phyloP scores from a whole-genome alignment of 768 basidiomycete species.

The Psilocybe subaeruginosa region DNA sequence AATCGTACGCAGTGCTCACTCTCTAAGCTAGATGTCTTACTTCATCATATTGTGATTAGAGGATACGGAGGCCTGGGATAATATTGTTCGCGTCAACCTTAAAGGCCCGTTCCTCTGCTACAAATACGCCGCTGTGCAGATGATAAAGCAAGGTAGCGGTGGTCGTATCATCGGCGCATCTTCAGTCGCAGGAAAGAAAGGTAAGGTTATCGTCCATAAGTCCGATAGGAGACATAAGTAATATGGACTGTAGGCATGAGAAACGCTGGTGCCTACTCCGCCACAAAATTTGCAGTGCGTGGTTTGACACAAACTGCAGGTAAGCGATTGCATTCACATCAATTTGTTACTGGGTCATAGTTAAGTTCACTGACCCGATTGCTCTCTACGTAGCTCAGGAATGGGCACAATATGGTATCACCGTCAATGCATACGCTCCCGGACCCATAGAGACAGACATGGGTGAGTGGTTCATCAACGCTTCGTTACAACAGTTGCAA shows the following conservation, averaged over 20 bases:
- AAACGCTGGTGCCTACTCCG: conserved; percentile 25
- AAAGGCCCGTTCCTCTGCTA: conserved; percentile 65
- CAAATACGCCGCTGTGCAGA: conserved; percentile 62
- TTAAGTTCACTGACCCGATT: background rate
- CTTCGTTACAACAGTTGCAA: too few species aligned
- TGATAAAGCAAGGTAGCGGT: conserved; percentile 56
- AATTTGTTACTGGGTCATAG: too few species aligned
- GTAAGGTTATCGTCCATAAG: conserved; percentile 1
- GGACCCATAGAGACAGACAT: conserved; percentile 23
- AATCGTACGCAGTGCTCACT: conserved; percentile 21
- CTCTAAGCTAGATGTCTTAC: background rate
- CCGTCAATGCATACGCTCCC: conserved; percentile 45
- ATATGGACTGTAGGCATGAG: background rate
- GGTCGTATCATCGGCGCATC: conserved; percentile 57
- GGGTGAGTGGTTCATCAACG: background rate
- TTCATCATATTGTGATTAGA: conserved; percentile 23
- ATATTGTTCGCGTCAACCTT: conserved; percentile 50
- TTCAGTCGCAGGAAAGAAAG: conserved; percentile 33
- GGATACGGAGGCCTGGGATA: conserved; percentile 40
- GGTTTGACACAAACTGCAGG: conserved; percentile 40
- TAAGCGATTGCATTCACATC: conserved; percentile 10
- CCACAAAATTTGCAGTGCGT: conserved; percentile 40
- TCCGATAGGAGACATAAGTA: background rate
- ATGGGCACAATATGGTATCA: conserved; percentile 39
- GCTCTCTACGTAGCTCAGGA: conserved; percentile 32